These are phyloP conservation scores for Umbilicaria muhlenbergii DNA, from an alignment of 495 filamentous ascomycete genomes.

Conservation along the genomic window DNA sequence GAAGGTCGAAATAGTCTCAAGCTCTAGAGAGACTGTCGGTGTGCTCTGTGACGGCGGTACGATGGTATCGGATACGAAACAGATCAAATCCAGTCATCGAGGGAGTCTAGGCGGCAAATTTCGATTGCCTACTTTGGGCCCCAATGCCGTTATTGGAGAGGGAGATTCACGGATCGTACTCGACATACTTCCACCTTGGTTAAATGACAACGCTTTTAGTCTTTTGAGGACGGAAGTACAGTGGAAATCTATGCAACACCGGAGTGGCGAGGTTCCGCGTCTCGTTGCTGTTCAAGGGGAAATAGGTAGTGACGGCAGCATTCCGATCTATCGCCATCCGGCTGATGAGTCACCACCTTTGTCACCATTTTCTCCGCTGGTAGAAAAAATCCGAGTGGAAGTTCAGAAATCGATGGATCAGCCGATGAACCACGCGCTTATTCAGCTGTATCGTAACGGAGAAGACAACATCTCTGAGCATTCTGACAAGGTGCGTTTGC, in stretches of 20 bases:
- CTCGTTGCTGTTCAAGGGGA: conserved; percentile 85
- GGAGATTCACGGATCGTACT: conserved; percentile 68
- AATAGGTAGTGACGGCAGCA: conserved; percentile 52
- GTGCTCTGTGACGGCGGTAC: no score
- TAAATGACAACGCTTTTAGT: conserved; percentile 51
- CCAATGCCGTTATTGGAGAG: conserved; percentile 42
- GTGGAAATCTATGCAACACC: conserved; percentile 89
- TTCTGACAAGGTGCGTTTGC: conserved; percentile 50
- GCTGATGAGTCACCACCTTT: conserved; percentile 77
- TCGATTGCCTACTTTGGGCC: conserved; percentile 15
- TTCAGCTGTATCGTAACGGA: conserved; percentile 83
- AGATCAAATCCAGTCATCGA: neutral
- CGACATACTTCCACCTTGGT: conserved; percentile 43
- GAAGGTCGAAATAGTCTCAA: no score
- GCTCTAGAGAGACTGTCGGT: no score
- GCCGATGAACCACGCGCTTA: conserved; percentile 78
- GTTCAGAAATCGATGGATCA: conserved; percentile 62
- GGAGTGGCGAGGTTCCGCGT: conserved; percentile 80
- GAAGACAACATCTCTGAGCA: conserved; percentile 96
- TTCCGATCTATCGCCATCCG: conserved; percentile 88
- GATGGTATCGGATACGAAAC: neutral
- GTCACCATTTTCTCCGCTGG: conserved; percentile 53
- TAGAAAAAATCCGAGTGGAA: conserved; percentile 47
- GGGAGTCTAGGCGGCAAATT: conserved; percentile 1
- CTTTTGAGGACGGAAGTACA: conserved; percentile 49